phyloP scores from a whole-genome alignment of 2,329 filamentous ascomycete genomes.

The Colletotrichum incanum region DNA sequence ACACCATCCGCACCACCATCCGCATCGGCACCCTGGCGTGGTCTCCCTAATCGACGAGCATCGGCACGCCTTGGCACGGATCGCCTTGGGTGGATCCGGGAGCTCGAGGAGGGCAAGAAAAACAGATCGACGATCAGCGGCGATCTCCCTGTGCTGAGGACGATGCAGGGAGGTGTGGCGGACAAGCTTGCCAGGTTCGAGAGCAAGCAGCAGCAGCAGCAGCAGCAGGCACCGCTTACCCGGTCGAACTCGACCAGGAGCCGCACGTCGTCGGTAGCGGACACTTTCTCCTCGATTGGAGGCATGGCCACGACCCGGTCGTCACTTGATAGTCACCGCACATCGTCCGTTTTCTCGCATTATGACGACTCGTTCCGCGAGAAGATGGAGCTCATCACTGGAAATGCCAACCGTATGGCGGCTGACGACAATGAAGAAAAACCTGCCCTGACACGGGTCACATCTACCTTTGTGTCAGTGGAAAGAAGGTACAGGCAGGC shows the following conservation, averaged over 20 bases:
- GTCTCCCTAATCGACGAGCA: background rate
- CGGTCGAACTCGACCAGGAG: slow-evolving; percentile 36
- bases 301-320: slow-evolving; percentile 29
- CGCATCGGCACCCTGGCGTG: slow-evolving; percentile 30
- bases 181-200: slow-evolving; percentile 38
- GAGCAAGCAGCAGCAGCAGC: slow-evolving; percentile 22
- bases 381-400: slow-evolving; percentile 37
- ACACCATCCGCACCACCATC: slow-evolving; percentile 27
- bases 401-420: slow-evolving; percentile 4
- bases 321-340: slow-evolving; percentile 33
- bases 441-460: slow-evolving; percentile 18
- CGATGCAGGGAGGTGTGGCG: slow-evolving; percentile 33
- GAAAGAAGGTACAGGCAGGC: background rate
- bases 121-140: slow-evolving; percentile 15
- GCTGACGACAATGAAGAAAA: slow-evolving; percentile 26
- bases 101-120: slow-evolving; percentile 32
- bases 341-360: slow-evolving; percentile 39
- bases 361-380: slow-evolving; percentile 40
- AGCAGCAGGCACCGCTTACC: slow-evolving; percentile 11
- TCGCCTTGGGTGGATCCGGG: slow-evolving; percentile 39
- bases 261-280: slow-evolving; percentile 27
- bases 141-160: slow-evolving; percentile 35
- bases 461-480: slow-evolving; percentile 22
- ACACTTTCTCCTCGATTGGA: slow-evolving; percentile 32
- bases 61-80: slow-evolving; percentile 26